Conservation (phyloP, 1,284 basidiomycete genomes). For the Naganishia albida region DNA sequence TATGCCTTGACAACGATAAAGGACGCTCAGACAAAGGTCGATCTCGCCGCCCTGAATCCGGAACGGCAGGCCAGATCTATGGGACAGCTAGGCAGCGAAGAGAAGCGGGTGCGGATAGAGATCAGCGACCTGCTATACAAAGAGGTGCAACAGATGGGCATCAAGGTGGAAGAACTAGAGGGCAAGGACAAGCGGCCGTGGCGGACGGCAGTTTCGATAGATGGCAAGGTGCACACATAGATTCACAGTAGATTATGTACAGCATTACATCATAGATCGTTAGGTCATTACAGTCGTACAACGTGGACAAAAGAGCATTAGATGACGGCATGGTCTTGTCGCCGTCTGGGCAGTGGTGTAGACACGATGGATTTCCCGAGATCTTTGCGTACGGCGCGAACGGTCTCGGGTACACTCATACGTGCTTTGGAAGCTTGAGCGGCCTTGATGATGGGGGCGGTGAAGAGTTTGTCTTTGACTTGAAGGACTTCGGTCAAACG, state of each 20-base stretch:
- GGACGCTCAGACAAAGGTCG: conserved; percentile 27
- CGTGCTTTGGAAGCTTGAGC: conserved; percentile 27
- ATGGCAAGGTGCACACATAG: conserved; percentile 26
- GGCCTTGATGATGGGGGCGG: conserved; percentile 32
- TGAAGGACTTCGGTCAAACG: conserved; percentile 74
- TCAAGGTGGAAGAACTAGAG: conserved; percentile 47
- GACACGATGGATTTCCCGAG: conserved; percentile 30
- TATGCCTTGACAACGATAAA: conserved; percentile 10
- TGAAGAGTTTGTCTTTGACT: conserved; percentile 61
- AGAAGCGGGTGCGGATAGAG: conserved; percentile 43
- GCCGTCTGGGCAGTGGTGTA: conserved; percentile 24
- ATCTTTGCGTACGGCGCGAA: conserved; percentile 34
- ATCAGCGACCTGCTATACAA: conserved; percentile 45
- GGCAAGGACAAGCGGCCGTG: conserved; percentile 46
- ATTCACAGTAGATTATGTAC: not conserved
- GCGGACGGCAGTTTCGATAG: conserved; percentile 39
- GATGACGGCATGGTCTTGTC: conserved; percentile 14
- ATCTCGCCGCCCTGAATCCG: conserved; percentile 30
- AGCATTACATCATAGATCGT: conserved; percentile 6
- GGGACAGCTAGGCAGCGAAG: conserved; percentile 39
- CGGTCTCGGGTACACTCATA: conserved; percentile 35
- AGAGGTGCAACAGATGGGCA: conserved; percentile 44
- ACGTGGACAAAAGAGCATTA: conserved; percentile 1
- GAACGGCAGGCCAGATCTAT: conserved; percentile 37
- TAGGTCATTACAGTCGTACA: conserved; percentile 15